Conservation (phyloP, 495 filamentous ascomycete species). For the Parmelia sp. region DNA sequence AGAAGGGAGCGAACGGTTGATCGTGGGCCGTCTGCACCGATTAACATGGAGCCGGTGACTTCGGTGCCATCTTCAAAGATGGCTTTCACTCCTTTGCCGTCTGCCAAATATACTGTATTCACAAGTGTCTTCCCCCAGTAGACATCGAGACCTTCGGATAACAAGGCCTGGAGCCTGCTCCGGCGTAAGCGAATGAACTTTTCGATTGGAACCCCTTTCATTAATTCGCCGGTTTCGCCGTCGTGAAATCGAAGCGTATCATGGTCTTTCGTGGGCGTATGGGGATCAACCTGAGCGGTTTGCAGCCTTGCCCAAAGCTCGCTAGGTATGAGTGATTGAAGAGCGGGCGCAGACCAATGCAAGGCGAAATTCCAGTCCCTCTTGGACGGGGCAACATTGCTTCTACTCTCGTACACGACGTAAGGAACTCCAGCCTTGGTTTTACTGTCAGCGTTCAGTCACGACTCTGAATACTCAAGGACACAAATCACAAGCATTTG, state of each 20-base stretch:
- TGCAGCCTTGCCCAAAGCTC: background rate
- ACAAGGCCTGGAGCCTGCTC: background rate
- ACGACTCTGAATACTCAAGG: background rate
- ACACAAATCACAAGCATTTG: background rate
- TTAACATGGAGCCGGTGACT: background rate
- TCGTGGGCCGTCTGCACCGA: background rate
- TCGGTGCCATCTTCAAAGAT: background rate
- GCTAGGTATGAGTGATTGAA: background rate
- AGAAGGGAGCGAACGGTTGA: background rate
- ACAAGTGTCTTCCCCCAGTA: background rate
- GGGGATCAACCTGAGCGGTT: background rate
- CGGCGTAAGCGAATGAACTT: background rate
- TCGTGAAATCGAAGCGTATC: background rate
- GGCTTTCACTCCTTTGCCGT: background rate
- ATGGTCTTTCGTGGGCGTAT: background rate
- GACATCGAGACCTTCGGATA: background rate
- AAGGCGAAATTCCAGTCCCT: background rate
- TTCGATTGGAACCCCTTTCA: background rate
- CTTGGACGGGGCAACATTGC: background rate
- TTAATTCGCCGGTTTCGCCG: background rate
- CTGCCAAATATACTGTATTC: background rate
- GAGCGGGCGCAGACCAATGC: background rate
- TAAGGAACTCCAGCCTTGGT: background rate
- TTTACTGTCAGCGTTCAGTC: background rate
- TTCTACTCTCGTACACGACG: background rate